Evolutionary conservation across 495 filamentous ascomycete species (phyloP).

Genomic region (Trichoderma gamsii): DNA sequence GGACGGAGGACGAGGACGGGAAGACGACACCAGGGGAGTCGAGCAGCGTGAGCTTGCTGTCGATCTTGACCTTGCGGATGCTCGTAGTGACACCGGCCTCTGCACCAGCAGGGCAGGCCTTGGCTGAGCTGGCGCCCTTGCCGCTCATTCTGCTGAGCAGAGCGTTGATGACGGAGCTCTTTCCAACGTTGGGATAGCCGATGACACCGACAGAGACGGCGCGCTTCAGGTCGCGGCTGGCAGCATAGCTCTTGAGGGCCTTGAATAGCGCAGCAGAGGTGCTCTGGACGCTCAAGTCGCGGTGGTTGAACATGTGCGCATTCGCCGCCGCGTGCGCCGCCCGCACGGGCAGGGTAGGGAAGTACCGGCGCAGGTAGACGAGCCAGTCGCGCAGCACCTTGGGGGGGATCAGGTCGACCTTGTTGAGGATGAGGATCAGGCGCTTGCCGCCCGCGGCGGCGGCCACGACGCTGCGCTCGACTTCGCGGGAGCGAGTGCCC

Average conservation of each 20-base stretch:
- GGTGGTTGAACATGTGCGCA: conserved; percentile 88
- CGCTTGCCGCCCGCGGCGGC: conserved; percentile 77
- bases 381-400: conserved; percentile 79
- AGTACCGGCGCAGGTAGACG: conserved; percentile 75
- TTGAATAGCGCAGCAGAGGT: conserved; percentile 85
- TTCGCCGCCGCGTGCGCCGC: conserved; percentile 78
- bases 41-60: conserved; percentile 88
- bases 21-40: conserved; percentile 97
- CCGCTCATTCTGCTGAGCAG: conserved; percentile 75
- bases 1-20: conserved; percentile 45
- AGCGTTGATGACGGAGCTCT: conserved; percentile 94
- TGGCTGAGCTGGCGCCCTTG: conserved; percentile 42
- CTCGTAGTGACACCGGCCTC: conserved; percentile 91
- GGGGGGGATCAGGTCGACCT: conserved; percentile 87
- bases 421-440: conserved; percentile 91
- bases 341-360: conserved; percentile 87
- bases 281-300: conserved; percentile 75
- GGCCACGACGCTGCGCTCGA: conserved; percentile 84
- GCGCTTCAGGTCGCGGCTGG: conserved; percentile 75
- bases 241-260: conserved; percentile 85
- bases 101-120: conserved; percentile 80
- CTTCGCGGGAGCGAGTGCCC: conserved; percentile 81
- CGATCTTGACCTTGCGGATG: conserved; percentile 84
- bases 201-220: conserved; percentile 89
- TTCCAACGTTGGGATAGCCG: conserved; percentile 95